Conservation (phyloP, 1,284 basidiomycete species). For the Gastroboletus turbinatus region DNA sequence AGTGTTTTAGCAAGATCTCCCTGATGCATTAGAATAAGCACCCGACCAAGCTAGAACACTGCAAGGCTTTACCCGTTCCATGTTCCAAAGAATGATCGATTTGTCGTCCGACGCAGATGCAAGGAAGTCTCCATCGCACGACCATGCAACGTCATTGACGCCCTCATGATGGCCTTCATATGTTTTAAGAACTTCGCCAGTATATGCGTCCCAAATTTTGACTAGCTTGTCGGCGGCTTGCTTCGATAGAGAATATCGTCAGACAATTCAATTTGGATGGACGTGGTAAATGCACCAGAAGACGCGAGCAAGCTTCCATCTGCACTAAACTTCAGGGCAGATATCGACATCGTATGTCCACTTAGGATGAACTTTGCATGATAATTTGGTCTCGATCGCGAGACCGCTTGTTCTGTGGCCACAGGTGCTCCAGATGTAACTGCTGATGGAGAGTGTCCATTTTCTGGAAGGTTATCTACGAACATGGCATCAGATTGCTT, state of each 20-base stretch:
- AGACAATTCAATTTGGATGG: constrained; percentile 15
- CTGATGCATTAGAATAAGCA: constrained; percentile 37
- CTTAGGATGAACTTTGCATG: constrained; percentile 54
- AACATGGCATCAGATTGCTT: constrained; percentile 12
- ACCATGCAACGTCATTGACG: constrained; percentile 88
- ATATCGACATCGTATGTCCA: constrained; percentile 73
- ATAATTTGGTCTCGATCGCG: constrained; percentile 38
- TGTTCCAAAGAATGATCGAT: constrained; percentile 78
- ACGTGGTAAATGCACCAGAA: constrained; percentile 52
- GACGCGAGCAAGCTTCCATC: constrained; percentile 74
- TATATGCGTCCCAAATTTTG: constrained; percentile 74
- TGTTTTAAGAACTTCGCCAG: constrained; percentile 71
- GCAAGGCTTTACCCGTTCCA: constrained; percentile 54
- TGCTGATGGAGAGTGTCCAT: background rate
- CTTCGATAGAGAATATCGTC: constrained; percentile 34
- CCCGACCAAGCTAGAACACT: constrained; percentile 4
- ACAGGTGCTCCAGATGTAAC: background rate
- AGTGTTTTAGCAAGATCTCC: constrained; percentile 60
- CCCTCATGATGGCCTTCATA: constrained; percentile 75
- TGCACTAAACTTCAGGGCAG: constrained; percentile 79
- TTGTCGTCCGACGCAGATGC: constrained; percentile 92
- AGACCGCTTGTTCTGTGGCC: constrained; percentile 2
- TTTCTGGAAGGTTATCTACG: constrained; percentile 5
- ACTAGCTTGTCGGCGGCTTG: constrained; percentile 78
- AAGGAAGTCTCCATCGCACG: constrained; percentile 74